Base-by-base conservation (phyloP, 139 green algal species). In the Closterium sp. region DNA sequence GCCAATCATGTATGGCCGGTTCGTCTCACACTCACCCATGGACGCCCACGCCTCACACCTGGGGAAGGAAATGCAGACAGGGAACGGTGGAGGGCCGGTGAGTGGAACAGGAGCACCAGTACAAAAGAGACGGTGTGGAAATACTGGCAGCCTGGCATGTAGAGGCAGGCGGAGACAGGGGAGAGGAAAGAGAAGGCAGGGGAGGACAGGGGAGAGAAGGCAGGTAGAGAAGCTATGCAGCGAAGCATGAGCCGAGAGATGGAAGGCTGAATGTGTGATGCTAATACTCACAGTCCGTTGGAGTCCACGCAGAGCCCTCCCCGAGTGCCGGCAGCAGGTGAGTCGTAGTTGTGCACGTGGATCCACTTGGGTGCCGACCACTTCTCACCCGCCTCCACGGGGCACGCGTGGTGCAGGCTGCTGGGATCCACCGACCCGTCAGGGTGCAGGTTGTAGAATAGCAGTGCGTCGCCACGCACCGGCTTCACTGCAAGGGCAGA, bases 291-390 rank as follows among this genome's bases (percentile, higher is more conserved):
- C 83, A 86, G n/a, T 21, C 30, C 83, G 9, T 86, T 86, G n/a
- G 83, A 12, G 76, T 95, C 88, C 66, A 89, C 38, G 91, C 94
- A 84, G 21, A 89, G 86, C 32, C 89, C 87, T 81, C 94, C 87
- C 88, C 16, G n/a, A 23, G 34, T 25, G 23, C 84, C 30, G 25
- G 90, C 23, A 19, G 64, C 86, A 21, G 90, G 43, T 9, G 81
- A 30, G 81, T 93, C 88, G 36, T 90, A 93, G 31, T 19, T 33
- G 31, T 10, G 30, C 4, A 93, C 89, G 87, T 97, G 96, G 55
- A 98, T 98, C 96, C 97, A 98, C 89, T 98, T 98, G 38, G 97
- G 98, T 19, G 97, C 95, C 2, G 95, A 97, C 95, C 96, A 98
- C 94, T 98, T 98, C 85, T 95, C 89, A 0, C 97, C 96, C 33